Conservation (phyloP, 2,329 filamentous ascomycete genomes). For the Cytospora mali region DNA sequence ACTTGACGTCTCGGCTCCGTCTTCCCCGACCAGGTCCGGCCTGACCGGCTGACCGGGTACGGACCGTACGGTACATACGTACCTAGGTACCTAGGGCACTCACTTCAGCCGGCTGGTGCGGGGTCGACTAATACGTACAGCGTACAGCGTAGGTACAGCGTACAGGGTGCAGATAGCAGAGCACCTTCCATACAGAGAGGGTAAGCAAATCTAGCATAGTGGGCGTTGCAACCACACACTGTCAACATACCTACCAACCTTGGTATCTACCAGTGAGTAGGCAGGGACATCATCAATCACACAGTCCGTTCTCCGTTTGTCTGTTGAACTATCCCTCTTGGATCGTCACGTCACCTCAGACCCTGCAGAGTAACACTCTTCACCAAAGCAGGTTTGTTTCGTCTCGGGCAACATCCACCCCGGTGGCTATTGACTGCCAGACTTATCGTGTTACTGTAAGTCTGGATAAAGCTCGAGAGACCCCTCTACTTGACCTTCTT, state of each 20-base stretch:
- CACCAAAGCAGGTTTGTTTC: conserved; percentile 12
- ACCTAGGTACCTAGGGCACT: too few relatives aligned
- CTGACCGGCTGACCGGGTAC: too few relatives aligned
- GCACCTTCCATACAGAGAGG: too few relatives aligned
- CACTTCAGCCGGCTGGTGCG: too few relatives aligned
- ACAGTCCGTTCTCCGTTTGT: not conserved
- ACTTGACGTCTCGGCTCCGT: conserved; percentile 21
- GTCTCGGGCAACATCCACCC: conserved; percentile 8
- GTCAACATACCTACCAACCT: too few relatives aligned
- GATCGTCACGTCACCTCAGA: conserved; percentile 4
- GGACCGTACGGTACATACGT: too few relatives aligned
- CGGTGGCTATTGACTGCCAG: not conserved
- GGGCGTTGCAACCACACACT: too few relatives aligned
- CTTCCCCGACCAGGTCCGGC: conserved; percentile 25
- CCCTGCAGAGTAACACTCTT: conserved; percentile 19
- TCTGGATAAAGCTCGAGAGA: not conserved
- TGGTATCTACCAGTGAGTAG: too few relatives aligned
- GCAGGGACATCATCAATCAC: not conserved
- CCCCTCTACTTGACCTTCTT: not conserved
- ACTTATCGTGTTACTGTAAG: conserved; percentile 2
- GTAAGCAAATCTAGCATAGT: too few relatives aligned
- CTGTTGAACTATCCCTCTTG: not conserved
- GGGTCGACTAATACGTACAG: too few relatives aligned
- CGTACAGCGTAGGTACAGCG: too few relatives aligned
- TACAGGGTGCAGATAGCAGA: too few relatives aligned